phyloP scores from a whole-genome alignment of 768 basidiomycete genomes.

The Lentinula guzmanii region DNA sequence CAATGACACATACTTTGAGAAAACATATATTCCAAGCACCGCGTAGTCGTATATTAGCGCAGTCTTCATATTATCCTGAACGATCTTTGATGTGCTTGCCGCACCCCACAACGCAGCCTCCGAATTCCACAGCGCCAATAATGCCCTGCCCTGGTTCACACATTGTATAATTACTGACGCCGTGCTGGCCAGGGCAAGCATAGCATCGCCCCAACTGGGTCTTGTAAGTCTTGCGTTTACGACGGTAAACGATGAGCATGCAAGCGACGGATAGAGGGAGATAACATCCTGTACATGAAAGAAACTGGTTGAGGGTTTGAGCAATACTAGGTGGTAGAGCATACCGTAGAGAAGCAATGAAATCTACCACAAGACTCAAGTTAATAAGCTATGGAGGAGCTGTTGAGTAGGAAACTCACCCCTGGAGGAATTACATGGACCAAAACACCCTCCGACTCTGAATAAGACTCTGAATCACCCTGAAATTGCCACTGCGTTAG shows the following conservation, averaged over 20 bases:
- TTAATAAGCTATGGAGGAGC: no score
- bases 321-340: background rate
- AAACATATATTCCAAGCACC: conserved; percentile 1
- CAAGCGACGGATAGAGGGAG: background rate
- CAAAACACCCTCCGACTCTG: background rate
- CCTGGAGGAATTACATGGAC: background rate
- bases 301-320: no score
- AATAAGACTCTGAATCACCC: background rate
- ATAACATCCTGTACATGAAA: background rate
- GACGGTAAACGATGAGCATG: background rate
- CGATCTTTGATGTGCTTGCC: background rate
- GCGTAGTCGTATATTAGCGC: background rate
- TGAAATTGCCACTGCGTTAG: background rate
- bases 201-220: background rate
- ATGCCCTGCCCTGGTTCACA: background rate
- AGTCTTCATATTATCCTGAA: background rate
- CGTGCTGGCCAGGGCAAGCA: background rate
- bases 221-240: background rate
- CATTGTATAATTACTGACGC: background rate
- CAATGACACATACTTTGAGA: background rate
- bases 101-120: background rate
- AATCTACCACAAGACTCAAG: background rate
- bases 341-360: background rate
- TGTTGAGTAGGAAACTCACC: background rate
- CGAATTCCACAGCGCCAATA: background rate